Evolutionary conservation across 2,329 filamentous ascomycete genomes (phyloP), one percentile per base, ranked within the genome.

Genomic region (Ophiocordyceps camponoti-floridani): DNA sequence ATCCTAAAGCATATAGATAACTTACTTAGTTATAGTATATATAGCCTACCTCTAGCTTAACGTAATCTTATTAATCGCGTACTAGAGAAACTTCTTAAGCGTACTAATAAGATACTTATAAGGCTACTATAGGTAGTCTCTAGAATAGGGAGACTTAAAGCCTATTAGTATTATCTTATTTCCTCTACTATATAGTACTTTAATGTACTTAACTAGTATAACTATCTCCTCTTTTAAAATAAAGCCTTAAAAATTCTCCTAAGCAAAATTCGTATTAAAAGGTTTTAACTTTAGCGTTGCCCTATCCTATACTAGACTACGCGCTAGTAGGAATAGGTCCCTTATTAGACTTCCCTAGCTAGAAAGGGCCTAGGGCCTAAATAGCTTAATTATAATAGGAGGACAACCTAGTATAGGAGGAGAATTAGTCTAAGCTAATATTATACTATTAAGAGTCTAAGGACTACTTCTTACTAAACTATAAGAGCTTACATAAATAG

Each of bases 61-160:
- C 8, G 72, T 80, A 60, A 81, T 73, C 44, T 64, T 51, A 3
- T 72, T 58, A 1, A 74, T 65, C 55, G 68, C 65, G 47, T 72
- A 67, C 78, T 77, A 82, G 0, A 78, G 78, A 40, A 78, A 67
- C 62, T 81, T 76, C 47, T 68, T 69, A 35, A 77, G 54, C 1
- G 72, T 79, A 54, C 73, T 78, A 51, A 82, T 77, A 52, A 82
- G 63, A 54, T 69, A 77, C 60, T 82, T 78, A 46, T 73, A 81
- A 2, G 76, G 72, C 65, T n/a, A n/a, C n/a, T n/a, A n/a, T n/a
- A n/a, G n/a, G n/a, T n/a, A n/a, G n/a, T n/a, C n/a, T n/a, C n/a
- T 68, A 8, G 73, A 69, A 53, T 74, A 81, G 0, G 72, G 71
- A 12, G 74, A 75, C 74, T 79, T 44, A 2, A 35, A 13, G 18